Conservation (phyloP, 169 alveolate genomes). For the Eimeria sp. region DNA sequence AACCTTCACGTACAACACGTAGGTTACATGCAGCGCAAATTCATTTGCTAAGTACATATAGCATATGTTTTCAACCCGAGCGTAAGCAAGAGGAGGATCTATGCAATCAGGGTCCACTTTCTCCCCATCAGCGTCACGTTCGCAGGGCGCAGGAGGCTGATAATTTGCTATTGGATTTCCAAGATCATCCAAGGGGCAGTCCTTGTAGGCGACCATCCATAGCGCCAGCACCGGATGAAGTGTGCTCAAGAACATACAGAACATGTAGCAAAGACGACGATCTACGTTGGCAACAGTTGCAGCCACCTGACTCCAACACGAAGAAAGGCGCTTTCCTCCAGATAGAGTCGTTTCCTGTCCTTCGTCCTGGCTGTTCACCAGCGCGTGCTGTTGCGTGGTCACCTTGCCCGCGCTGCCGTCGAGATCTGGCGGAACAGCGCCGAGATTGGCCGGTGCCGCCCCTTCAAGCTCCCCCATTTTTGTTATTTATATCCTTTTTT, state of each 20-base stretch:
- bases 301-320: neutral
- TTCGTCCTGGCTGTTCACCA: slow-evolving; percentile 44
- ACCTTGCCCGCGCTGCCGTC: neutral
- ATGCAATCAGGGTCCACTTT: slow-evolving; percentile 42
- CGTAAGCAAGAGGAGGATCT: slow-evolving; percentile 76
- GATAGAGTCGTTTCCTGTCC: neutral
- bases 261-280: slow-evolving; percentile 45
- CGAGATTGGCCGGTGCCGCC: neutral
- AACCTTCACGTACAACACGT: slow-evolving; percentile 72
- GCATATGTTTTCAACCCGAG: slow-evolving; percentile 42
- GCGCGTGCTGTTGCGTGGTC: slow-evolving; percentile 5
- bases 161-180: slow-evolving; percentile 40
- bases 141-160: slow-evolving; percentile 47
- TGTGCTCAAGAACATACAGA: slow-evolving; percentile 42
- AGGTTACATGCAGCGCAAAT: slow-evolving; percentile 50
- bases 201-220: slow-evolving; percentile 45
- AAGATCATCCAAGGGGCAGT: slow-evolving; percentile 56
- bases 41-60: slow-evolving; percentile 70
- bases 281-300: neutral
- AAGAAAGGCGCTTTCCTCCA: neutral
- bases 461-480: slow-evolving; percentile 32
- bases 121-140: slow-evolving; percentile 33
- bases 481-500: neutral
- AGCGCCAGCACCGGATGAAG: slow-evolving; percentile 13
- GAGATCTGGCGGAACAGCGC: slow-evolving; percentile 21